These are phyloP conservation scores for Nakaseomyces bracarensis DNA, from an alignment of 1,139 yeast species.

Conservation along the genomic window DNA sequence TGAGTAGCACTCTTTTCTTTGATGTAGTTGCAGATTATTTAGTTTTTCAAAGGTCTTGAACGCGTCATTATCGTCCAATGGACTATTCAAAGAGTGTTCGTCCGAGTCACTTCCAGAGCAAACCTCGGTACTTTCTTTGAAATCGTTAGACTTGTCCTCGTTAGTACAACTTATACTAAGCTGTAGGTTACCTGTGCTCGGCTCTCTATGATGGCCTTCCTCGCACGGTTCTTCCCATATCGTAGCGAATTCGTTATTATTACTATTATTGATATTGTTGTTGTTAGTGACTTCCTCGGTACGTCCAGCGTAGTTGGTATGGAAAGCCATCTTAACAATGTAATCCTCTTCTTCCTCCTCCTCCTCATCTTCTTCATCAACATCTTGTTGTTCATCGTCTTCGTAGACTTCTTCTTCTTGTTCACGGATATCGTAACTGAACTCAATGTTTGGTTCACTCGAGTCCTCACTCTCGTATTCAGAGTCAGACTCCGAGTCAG, in stretches of 20 bases:
- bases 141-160: neutral
- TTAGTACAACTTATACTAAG: neutral
- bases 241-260: neutral
- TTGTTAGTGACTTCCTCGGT: neutral
- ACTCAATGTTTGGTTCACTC: conserved; percentile 8
- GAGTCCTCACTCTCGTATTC: conserved; percentile 9
- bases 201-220: neutral
- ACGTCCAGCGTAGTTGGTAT: neutral
- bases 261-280: neutral
- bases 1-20: neutral
- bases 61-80: conserved; percentile 5
- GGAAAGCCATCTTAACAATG: neutral
- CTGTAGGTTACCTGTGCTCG: neutral
- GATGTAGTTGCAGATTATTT: conserved; percentile 4
- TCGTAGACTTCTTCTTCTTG: conserved; percentile 4
- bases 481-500: conserved; percentile 14
- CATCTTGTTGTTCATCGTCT: neutral
- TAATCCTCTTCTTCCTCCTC: neutral
- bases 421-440: conserved; percentile 8
- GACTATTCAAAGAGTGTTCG: conserved; percentile 2
- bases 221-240: conserved; percentile 4
- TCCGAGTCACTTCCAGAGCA: conserved; percentile 6
- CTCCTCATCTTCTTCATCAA: neutral
- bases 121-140: conserved; percentile 4
- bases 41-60: conserved; percentile 1